Base-by-base conservation (phyloP, 352 stramenopile genomes). In the Phytophthora multivora region DNA sequence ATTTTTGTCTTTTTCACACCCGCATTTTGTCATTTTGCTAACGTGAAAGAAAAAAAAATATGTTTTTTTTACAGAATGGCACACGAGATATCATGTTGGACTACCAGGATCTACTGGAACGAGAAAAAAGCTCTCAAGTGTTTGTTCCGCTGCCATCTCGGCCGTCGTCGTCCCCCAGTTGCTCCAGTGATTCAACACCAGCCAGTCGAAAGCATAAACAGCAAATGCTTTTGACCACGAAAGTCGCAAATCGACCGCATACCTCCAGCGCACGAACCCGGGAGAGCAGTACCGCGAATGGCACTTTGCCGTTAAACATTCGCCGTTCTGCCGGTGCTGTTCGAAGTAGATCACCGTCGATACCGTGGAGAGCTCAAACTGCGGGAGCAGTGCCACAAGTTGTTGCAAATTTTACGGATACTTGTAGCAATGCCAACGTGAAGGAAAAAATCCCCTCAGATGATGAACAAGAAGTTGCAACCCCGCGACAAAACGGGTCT, bases 31-130 rank as follows among this genome's bases (percentile, higher is more conserved):
- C 11, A 31, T 12, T 13, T 53, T 15, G 28, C 25, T 3, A 47
- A 25, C 31, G 9, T 52, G 39, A 18, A 18, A 45, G 4, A 23
- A 2, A 18, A 45, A 23, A 23, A 2, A 23, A 23, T 23, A 23
- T n/a, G n/a, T 40, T 13, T 28, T 11, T 13, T 43, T 19, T 39
- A 28, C 33, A 88, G 77, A 71, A 90, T 42, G 77, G 86, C 11
- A 85, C 83, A 5, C 69, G 83, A 1, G 66, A 88, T 25, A 83
- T 91, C 48, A 75, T 91, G 53, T 66, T 91, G 18, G 78, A 89
- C 51, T 90, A 93, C 47, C 75, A 83, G 19, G 66, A 79, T 21
- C 50, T 90, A 7, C 64, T 88, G 0, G 71, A 87, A 42, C 73
- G 71, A 58, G 71, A 82, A 51, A 67, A 77, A 19, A 66, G n/a